These are phyloP conservation scores for Xylariaceae sp. DNA, from an alignment of 2,329 filamentous ascomycete species.

Conservation along the genomic window DNA sequence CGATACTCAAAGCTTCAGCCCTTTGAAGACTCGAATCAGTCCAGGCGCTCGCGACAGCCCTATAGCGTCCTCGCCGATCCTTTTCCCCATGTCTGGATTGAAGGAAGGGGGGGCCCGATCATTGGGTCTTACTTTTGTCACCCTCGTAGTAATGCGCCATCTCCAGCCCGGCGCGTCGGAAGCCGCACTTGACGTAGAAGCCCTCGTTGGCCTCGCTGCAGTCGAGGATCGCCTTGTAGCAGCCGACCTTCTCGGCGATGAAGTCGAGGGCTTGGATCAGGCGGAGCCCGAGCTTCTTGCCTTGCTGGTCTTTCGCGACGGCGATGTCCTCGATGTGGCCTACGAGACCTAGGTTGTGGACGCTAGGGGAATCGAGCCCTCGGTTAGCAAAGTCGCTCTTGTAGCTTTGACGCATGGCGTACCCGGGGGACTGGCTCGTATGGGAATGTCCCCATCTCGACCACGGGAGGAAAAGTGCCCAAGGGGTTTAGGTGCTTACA, in stretches of 20 bases:
- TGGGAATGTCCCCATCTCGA: too few relatives aligned
- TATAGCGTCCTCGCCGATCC: not conserved
- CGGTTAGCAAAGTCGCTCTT: too few relatives aligned
- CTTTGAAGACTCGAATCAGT: conserved; percentile 4
- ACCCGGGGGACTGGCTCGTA: too few relatives aligned
- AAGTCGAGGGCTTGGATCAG: conserved; percentile 92
- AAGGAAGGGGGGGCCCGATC: not conserved
- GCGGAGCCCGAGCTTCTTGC: conserved; percentile 89
- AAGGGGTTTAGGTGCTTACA: too few relatives aligned
- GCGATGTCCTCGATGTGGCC: conserved; percentile 98
- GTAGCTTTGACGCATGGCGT: too few relatives aligned
- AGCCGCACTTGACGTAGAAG: conserved; percentile 98
- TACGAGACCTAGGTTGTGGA: conserved; percentile 75
- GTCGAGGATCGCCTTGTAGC: conserved; percentile 96
- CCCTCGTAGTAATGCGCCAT: conserved; percentile 93
- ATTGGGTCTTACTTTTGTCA: conserved; percentile 42
- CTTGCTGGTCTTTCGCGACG: conserved; percentile 90
- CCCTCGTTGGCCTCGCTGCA: conserved; percentile 95
- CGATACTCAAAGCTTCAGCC: conserved; percentile 7
- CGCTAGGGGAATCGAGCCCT: conserved; percentile 44
- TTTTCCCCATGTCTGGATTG: not conserved
- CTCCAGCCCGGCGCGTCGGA: conserved; percentile 84
- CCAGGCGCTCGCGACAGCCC: conserved; percentile 3
- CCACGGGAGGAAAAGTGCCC: too few relatives aligned
- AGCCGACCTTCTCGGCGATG: conserved; percentile 82